Percentiles rank a stretch among this genome's conserved stretches.
Evolutionary conservation across 1,139 yeast species (phyloP).

Genomic region (Debaryomycetaceae sp.): DNA sequence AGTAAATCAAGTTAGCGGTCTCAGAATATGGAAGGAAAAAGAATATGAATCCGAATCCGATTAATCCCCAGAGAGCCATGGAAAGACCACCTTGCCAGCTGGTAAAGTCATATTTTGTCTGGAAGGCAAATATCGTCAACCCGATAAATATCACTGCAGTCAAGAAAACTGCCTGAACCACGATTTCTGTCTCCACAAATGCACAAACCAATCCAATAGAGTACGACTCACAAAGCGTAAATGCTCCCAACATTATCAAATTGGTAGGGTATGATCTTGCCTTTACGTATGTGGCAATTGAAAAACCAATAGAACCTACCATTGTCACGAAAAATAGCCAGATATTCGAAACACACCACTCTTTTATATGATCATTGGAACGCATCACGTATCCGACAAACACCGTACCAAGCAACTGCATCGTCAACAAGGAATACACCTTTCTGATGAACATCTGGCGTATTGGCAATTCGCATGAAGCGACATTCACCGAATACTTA

Average conservation of each 20-base stretch:
- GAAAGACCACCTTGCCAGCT: constrained; percentile 67
- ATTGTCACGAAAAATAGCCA: constrained; percentile 61
- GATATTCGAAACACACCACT: constrained; percentile 58
- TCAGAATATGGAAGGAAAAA: constrained; percentile 57
- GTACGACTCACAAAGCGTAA: constrained; percentile 75
- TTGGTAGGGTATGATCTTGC: constrained; percentile 63
- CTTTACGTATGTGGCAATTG: constrained; percentile 58
- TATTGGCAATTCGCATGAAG: constrained; percentile 71
- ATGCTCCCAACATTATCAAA: constrained; percentile 54
- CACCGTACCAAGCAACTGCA: constrained; percentile 63
- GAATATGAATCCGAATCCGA: constrained; percentile 69
- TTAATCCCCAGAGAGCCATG: constrained; percentile 61
- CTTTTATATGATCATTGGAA: constrained; percentile 42
- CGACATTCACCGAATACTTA: constrained; percentile 75
- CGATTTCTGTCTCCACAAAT: constrained; percentile 58
- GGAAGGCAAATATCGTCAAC: constrained; percentile 73
- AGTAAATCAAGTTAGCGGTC: constrained; percentile 58
- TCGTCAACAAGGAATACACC: constrained; percentile 68
- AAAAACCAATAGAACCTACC: constrained; percentile 57
- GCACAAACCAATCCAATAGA: constrained; percentile 67
- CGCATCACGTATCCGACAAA: constrained; percentile 56
- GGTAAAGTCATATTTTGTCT: constrained; percentile 76
- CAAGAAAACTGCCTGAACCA: constrained; percentile 68
- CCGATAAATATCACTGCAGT: constrained; percentile 73
- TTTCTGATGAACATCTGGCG: constrained; percentile 76